Base-by-base conservation (phyloP, 1,284 basidiomycete species). In the Moniliella sp. region DNA sequence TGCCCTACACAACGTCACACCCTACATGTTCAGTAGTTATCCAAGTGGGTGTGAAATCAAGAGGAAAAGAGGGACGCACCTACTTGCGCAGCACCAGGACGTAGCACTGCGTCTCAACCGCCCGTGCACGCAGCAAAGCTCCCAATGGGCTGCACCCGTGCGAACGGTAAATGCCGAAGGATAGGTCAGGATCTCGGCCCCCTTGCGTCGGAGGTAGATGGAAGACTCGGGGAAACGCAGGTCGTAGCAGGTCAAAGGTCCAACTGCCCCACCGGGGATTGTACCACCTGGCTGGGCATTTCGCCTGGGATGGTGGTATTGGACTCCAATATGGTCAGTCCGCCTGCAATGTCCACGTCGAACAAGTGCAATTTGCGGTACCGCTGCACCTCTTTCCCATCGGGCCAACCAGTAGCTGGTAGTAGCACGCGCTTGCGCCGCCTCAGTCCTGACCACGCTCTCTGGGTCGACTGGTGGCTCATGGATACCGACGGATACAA, bases 211-310 rank as follows among this genome's bases (percentile, higher is more conserved):
- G 5, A 68, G 45, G 2, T 61, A 48, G 4, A 65, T 46, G 1
- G 64, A 60, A 1, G 62, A 55, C 41, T 69, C 67, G 1, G 67
- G 66, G 35, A 67, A 68, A 1, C 67, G 56, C 13, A 69, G 45
- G 40, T 69, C 68, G 49, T 67, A 69, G 54, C 67, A 69, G 4
- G 67, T 68, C 36, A 66, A 50, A n/a, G 68, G 42, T n/a, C n/a
- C n/a, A n/a, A n/a, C n/a, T 59, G 61, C 8, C 67, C 67, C 7
- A 67, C 32, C 0, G 61, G 46, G 1, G 56, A 54, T 2, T 42
- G 30, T 0, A 63, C 36, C 3, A 61, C 55, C 1, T 59, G 36
- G 3, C 57, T 44, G 0, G 68, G 48, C 2, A 39, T 28, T 3
- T 42, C 32, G 0, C 67, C 67, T 9, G 44, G 46, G 3, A 64